Evolutionary conservation across 2,329 filamentous ascomycete genomes (phyloP), one percentile per base, ranked within the genome.

Genomic region (Colletotrichum viniferum): DNA sequence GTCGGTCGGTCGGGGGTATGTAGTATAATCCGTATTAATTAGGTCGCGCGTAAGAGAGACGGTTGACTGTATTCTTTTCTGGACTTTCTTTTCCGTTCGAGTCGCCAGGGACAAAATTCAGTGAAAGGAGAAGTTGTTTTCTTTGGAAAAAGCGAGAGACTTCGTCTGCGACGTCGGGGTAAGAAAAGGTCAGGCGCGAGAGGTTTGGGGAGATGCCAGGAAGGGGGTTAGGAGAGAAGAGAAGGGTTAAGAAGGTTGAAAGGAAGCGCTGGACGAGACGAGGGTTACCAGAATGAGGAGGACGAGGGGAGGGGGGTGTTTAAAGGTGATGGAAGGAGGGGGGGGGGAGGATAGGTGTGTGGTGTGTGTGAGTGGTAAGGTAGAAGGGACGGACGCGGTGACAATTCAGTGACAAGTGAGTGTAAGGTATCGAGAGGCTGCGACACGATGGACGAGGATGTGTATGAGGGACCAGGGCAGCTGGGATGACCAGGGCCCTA

Each of bases 371-470:
- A 21, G 38, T 48, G 43, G 68, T 52, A 32, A 26, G 32, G 67
- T 58, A 61, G 43, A 30, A 28, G 56, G 67, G 55, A 65, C 26
- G 55, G 69, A 69, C 63, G 69, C 60, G 69, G 63, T 73, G 73
- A 75, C 73, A 75, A 68, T 75, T 30, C 69, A 75, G 73, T 68
- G 69, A 73, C 73, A 75, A 73, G 63, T 70, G 32, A 62, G 55
- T 64, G 58, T 36, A 70, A 68, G 48, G 64, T 67, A 60, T 60
- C 14, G 34, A 32, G 34, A 69, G 58, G 71, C 66, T 70, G 71
- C 66, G 65, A 69, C 65, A 74, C 61, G 72, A 66, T 58, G 43
- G 69, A 58, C 63, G 62, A 73, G 69, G 71, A 56, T 21, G 7
- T 34, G 67, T 28, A 62, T 36, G 30, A 69, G 65, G 61, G 52